Evolutionary conservation across 352 stramenopile genomes (phyloP).

Genomic region (Lagenidium sp.): DNA sequence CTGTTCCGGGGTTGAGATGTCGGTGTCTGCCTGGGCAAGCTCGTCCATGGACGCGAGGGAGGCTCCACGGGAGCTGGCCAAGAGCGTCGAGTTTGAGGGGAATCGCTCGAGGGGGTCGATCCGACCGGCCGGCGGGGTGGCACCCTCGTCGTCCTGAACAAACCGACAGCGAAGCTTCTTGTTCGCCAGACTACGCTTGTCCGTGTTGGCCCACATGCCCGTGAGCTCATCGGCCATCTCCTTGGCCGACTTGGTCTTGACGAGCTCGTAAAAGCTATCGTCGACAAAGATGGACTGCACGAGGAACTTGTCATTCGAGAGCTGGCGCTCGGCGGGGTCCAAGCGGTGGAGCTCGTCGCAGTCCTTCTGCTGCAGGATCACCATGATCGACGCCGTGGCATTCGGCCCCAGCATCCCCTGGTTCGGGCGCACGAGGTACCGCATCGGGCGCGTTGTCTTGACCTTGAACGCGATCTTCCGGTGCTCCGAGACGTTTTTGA

Average conservation of each 20-base stretch:
- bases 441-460: conserved; percentile 81
- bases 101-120: not conserved
- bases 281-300: conserved; percentile 84
- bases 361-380: conserved; percentile 86
- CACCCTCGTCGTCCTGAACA: conserved; percentile 33
- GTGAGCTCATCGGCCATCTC: conserved; percentile 85
- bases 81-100: not conserved
- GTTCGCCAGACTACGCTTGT: conserved; percentile 75
- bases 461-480: conserved; percentile 87
- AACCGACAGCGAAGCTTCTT: conserved; percentile 88
- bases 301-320: conserved; percentile 88
- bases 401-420: conserved; percentile 77
- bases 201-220: conserved; percentile 74
- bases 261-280: conserved; percentile 76
- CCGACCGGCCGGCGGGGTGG: not conserved
- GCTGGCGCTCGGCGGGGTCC: conserved; percentile 62
- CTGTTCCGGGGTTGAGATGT: conserved; percentile 36
- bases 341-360: conserved; percentile 79
- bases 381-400: conserved; percentile 68
- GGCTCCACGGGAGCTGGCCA: too few species aligned
- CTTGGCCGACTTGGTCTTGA: conserved; percentile 83
- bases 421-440: conserved; percentile 87
- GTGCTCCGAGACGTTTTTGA: conserved; percentile 72
- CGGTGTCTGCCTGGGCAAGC: conserved; percentile 5
- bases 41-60: not conserved